phyloP scores from a whole-genome alignment of 2,329 filamentous ascomycete species.

The Saccharata proteae region DNA sequence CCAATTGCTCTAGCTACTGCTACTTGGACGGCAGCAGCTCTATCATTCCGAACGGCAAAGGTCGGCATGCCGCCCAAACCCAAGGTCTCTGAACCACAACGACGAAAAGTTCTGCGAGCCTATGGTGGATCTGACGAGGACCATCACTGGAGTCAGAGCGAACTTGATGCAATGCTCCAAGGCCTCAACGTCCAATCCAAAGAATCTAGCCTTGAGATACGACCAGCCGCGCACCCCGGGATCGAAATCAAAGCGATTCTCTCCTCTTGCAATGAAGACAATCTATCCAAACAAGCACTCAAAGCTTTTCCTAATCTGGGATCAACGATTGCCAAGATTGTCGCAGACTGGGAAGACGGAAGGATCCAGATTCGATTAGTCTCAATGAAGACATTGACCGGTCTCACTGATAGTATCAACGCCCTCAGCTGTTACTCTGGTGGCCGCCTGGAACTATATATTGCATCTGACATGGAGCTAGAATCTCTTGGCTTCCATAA shows the following conservation, averaged over 20 bases:
- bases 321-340: slow-evolving; percentile 18
- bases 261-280: slow-evolving; percentile 25
- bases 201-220: slow-evolving; percentile 30
- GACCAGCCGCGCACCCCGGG: slow-evolving; percentile 29
- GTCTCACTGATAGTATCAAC: slow-evolving; percentile 22
- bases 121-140: slow-evolving; percentile 32
- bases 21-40: slow-evolving; percentile 41
- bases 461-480: slow-evolving; percentile 20
- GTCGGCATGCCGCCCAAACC: slow-evolving; percentile 30
- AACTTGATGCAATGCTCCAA: slow-evolving; percentile 36
- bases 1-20: slow-evolving; percentile 37
- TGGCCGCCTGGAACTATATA: slow-evolving; percentile 18
- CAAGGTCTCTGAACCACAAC: slow-evolving; percentile 7
- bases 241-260: slow-evolving; percentile 32
- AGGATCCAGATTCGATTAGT: slow-evolving; percentile 22
- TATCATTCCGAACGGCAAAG: slow-evolving; percentile 37
- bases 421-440: slow-evolving; percentile 22
- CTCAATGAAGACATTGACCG: slow-evolving; percentile 19
- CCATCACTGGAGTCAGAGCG: slow-evolving; percentile 37
- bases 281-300: slow-evolving; percentile 19
- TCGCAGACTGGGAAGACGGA: slow-evolving; percentile 22
- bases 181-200: slow-evolving; percentile 28
- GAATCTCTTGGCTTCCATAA: slow-evolving; percentile 16
- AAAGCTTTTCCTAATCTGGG: slow-evolving; percentile 35
- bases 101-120: slow-evolving; percentile 34